These are phyloP conservation scores for Ulota crispa DNA, from an alignment of 225 moss, liverwort and hornwort genomes.

Conservation along the genomic window DNA sequence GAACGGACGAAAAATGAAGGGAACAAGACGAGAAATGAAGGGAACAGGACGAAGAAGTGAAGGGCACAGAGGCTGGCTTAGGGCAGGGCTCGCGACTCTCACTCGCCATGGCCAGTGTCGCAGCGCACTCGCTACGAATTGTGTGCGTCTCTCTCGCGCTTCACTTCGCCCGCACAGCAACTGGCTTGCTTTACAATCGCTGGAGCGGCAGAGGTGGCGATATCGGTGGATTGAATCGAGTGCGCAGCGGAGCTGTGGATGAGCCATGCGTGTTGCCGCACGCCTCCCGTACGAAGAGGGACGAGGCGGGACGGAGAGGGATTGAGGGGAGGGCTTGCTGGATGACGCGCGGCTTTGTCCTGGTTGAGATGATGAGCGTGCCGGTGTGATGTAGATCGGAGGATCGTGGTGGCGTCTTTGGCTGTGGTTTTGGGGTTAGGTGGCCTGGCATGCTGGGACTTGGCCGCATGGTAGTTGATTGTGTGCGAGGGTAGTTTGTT, in stretches of 20 bases:
- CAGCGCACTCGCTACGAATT: neutral
- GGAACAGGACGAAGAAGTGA: neutral
- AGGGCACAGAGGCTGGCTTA: neutral
- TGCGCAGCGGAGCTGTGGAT: neutral
- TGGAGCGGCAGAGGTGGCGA: neutral
- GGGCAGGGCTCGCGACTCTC: conserved; percentile 11
- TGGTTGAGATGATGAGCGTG: neutral
- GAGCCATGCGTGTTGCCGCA: conserved; percentile 31
- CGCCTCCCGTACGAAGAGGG: conserved; percentile 9
- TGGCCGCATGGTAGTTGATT: neutral
- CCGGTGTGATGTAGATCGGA: conserved; percentile 43
- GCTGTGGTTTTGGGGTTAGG: neutral
- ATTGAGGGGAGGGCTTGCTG: neutral
- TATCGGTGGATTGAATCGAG: neutral
- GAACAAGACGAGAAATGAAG: too few species aligned
- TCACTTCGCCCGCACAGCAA: too few species aligned
- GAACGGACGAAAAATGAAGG: too few species aligned
- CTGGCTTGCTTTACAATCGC: too few species aligned
- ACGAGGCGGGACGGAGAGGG: neutral
- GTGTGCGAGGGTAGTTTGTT: neutral
- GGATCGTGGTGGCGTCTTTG: neutral
- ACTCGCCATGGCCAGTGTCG: conserved; percentile 4
- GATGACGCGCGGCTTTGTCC: neutral
- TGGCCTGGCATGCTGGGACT: conserved; percentile 5
- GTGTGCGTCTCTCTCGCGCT: too few species aligned